These are phyloP conservation scores for Zygoascus biomembranicola DNA, from an alignment of 805 yeast genomes.

Conservation along the genomic window DNA sequence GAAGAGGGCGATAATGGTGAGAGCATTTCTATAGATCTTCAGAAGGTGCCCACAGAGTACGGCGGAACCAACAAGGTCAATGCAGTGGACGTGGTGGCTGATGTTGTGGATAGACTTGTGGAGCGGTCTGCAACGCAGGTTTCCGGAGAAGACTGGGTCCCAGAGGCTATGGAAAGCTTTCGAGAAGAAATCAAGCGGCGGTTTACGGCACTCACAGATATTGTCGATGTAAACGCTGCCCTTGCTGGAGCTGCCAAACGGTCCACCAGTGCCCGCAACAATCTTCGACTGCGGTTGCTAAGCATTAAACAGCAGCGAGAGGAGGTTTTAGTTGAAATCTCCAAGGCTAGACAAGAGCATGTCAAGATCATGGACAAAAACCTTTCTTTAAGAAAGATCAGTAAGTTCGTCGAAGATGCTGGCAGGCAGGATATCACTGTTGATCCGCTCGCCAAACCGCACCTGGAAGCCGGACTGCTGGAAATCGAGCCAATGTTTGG, in stretches of 20 bases:
- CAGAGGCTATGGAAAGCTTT: constrained; percentile 4
- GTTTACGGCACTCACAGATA: constrained; percentile 9
- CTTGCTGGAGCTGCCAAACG: constrained; percentile 5
- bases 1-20: neutral
- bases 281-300: constrained; percentile 8
- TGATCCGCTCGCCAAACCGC: neutral
- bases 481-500: constrained; percentile 5
- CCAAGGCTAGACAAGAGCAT: constrained; percentile 1
- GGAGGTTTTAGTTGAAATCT: constrained; percentile 8
- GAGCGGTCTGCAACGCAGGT: neutral
- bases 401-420: constrained; percentile 7
- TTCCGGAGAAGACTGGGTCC: neutral
- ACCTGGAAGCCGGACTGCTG: constrained; percentile 1
- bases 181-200: constrained; percentile 5
- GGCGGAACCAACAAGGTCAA: constrained; percentile 15
- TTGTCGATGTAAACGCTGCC: constrained; percentile 12
- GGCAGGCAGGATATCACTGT: neutral
- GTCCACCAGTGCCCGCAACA: constrained; percentile 6
- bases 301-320: constrained; percentile 9
- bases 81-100: constrained; percentile 14
- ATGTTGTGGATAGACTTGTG: constrained; percentile 6
- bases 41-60: constrained; percentile 12
- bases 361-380: neutral
- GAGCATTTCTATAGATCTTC: constrained; percentile 1
- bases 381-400: constrained; percentile 1